These are phyloP conservation scores for Wickerhamomyces hampshirensis DNA, from an alignment of 805 yeast species.

Conservation along the genomic window DNA sequence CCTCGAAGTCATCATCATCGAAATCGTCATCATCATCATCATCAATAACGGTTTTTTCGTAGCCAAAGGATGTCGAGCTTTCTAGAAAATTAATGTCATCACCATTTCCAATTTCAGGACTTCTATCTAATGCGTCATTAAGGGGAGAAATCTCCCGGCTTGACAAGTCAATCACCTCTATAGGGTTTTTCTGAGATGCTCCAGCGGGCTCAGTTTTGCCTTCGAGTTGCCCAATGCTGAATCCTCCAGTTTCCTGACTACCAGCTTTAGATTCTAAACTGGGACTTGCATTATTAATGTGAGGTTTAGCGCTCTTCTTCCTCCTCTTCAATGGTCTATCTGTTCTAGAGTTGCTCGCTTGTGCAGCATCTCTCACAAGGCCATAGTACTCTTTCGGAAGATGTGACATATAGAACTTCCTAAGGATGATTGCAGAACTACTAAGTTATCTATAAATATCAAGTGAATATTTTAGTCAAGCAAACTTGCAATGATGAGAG, in stretches of 20 bases:
- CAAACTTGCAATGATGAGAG: no score
- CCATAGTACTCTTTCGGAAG: slow-evolving; percentile 20
- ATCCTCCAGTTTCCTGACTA: no score
- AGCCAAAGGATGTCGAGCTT: not conserved
- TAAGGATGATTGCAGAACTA: not conserved
- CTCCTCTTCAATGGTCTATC: slow-evolving; percentile 16
- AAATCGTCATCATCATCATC: slow-evolving; percentile 31
- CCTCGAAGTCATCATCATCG: slow-evolving; percentile 23
- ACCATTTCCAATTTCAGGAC: no score
- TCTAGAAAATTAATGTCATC: slow-evolving; percentile 5
- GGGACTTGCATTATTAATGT: no score
- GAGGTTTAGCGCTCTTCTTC: no score
- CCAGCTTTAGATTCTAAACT: no score
- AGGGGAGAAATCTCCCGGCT: not conserved
- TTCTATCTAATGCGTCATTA: no score
- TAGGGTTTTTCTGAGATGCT: not conserved
- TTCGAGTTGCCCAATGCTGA: no score
- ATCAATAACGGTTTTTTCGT: slow-evolving; percentile 14
- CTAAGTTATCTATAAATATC: slow-evolving; percentile 1
- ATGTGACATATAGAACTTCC: slow-evolving; percentile 10
- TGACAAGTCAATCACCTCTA: not conserved
- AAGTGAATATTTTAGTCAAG: no score
- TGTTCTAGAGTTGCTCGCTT: not conserved
- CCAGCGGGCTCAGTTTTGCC: no score
- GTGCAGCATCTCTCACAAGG: slow-evolving; percentile 18